Evolutionary conservation across 305 asterid genomes (phyloP), one percentile per base, ranked within the genome.

Genomic region (Solanum hybrid): DNA sequence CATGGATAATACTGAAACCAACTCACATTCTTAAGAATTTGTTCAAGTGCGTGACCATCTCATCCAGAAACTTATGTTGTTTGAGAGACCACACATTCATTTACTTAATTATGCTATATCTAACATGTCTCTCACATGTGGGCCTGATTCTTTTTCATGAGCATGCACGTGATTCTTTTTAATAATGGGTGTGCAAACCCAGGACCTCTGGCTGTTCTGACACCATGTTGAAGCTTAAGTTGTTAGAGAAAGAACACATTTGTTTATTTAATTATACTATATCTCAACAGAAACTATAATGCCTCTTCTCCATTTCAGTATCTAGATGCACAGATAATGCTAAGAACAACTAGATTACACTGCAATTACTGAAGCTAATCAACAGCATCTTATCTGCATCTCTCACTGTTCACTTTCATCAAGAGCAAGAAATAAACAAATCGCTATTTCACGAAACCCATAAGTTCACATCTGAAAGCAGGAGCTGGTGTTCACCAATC

Each of bases 1-100:
- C 38, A 41, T 83, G 73, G 87, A 83, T 27, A 83, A 41, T 45
- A 51, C 73, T 83, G 87, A 83, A 79, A 83, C 87, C 87, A 83
- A 41, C 73, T 41, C 27, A 83, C 27, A 83, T 29, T 41, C 87
- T 24, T 41, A 41, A 82, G 70, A 82, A 82, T 32, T 0, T 34
- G 5, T 17, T 78, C 24, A 11, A 79, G 15, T 79, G 57, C 13
- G 57, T 79, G 31, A 36, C 85, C 85, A 79, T 79, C 57, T 20
- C 57, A 79, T 79, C 31, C 15, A 36, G 6, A 79, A 79, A 36
- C 57, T 79, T 36, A 36, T 22, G 17, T 3, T 10, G 85, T 36
- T 36, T 34, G 22, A 33, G 45, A 79, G 57, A 34, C 20, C 85
- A 79, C 45, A 20, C 31, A n/a, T 79, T 79, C 39, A 79, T 79